Base-by-base conservation (phyloP, 805 yeast genomes). In the Wickerhamomyces sydowiorum region DNA sequence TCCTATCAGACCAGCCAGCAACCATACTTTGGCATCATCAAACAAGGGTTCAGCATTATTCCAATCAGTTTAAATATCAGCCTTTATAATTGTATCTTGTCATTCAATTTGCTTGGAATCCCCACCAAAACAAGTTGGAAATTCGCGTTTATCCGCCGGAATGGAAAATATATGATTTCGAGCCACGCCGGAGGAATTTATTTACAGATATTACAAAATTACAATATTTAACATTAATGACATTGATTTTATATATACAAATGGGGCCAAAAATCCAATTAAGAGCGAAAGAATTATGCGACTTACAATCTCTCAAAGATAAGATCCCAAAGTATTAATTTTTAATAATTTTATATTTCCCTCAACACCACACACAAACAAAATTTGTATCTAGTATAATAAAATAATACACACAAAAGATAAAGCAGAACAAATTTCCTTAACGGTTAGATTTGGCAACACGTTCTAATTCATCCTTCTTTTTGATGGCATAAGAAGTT, bases 381-480 rank as follows among this genome's bases (percentile, higher is more conserved):
- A 48, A 24, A 24, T 24, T 47, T 49, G 44, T 48, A 48, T 48
- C 46, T 43, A 45, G 50, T 45, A 48, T 44, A 50, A 53, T 51
- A 49, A 42, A 39, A 41, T 42, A 42, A 42, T 40, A 45, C 39
- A 44, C 27, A 40, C 29, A 37, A 31, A 38, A 12, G 29, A 22
- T 28, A 39, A 21, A 25, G 37, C 5, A 22, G 38, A 23, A 20
- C 31, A 24, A 38, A 37, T 34, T 42, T 49, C 41, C 62, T 85
- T 93, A 93, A 89, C 99, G 99, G 96, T 93, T 93, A 73, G 99
- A 91, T 80, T 93, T 93, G 73, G 99, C 99, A 76, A 93, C 99
- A 86, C 99, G 96, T 85, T 93, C 99, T 75, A 93, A 86, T 84
- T 93, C 99, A 76, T 93, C 99, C 96, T 93, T 93, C 99, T 93